Evolutionary conservation across 2,329 filamentous ascomycete species (phyloP).

Genomic region (Tolypocladium paradoxum): DNA sequence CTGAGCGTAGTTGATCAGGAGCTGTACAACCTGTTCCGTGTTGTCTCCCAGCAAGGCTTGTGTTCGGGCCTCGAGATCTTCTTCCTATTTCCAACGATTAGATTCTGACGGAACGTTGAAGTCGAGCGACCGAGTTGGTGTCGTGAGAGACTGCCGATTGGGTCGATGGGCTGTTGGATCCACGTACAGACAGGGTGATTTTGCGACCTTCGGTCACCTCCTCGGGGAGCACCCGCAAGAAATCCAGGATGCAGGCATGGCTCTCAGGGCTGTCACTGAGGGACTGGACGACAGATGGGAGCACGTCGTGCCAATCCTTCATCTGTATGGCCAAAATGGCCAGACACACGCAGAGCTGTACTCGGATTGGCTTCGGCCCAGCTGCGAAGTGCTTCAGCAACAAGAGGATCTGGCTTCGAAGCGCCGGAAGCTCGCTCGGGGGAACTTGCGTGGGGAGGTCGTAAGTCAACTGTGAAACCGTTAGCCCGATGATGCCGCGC

Average conservation of each 20-base stretch:
- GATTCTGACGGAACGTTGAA: slow-evolving; percentile 23
- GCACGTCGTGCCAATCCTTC: slow-evolving; percentile 88
- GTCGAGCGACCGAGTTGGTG: slow-evolving; percentile 23
- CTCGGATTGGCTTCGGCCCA: slow-evolving; percentile 74
- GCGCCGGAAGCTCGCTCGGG: slow-evolving; percentile 57
- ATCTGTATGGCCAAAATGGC: slow-evolving; percentile 94
- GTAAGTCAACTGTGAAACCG: slow-evolving; percentile 68
- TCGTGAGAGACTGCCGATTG: slow-evolving; percentile 19
- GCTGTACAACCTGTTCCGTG: slow-evolving; percentile 71
- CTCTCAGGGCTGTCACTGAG: slow-evolving; percentile 68
- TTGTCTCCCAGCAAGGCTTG: slow-evolving; percentile 86
- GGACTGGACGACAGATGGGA: slow-evolving; percentile 68
- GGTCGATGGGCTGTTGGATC: slow-evolving; percentile 44
- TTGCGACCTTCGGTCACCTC: slow-evolving; percentile 99
- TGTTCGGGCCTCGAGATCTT: slow-evolving; percentile 79
- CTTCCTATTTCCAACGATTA: slow-evolving; percentile 62
- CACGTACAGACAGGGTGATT: slow-evolving; percentile 97
- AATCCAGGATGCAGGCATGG: slow-evolving; percentile 84
- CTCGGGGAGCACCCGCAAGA: slow-evolving; percentile 91
- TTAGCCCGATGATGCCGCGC: not conserved
- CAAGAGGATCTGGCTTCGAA: slow-evolving; percentile 75
- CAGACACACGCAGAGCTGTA: slow-evolving; percentile 89
- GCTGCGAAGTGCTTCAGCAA: slow-evolving; percentile 72
- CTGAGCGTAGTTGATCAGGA: slow-evolving; percentile 83
- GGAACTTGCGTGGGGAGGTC: slow-evolving; percentile 81